These are phyloP conservation scores for Vairimorpha apis DNA, from an alignment of 371 early-diverging fungal genomes.

Conservation along the genomic window DNA sequence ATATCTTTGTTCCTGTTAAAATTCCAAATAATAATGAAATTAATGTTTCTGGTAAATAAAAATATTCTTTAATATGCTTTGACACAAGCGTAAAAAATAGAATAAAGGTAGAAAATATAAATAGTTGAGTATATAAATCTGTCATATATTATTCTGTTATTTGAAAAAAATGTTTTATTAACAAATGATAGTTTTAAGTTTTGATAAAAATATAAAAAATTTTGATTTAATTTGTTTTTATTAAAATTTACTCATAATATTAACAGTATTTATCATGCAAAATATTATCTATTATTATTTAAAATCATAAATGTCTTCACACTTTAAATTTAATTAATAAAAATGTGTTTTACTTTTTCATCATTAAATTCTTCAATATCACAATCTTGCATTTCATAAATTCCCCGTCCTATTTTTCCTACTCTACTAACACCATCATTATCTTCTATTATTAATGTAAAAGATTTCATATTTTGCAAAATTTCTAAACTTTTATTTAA, in stretches of 20 bases:
- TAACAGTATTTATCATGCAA: too few relatives aligned
- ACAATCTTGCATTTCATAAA: conserved; percentile 28
- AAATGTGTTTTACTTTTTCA: conserved; percentile 29
- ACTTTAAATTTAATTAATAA: background rate
- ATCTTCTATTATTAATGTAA: conserved; percentile 50
- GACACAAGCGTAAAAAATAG: conserved; percentile 76
- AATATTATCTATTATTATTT: too few relatives aligned
- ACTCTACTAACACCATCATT: conserved; percentile 42
- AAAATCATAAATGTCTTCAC: too few relatives aligned
- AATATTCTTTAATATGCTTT: conserved; percentile 75
- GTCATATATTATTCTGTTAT: too few relatives aligned
- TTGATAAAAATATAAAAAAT: too few relatives aligned
- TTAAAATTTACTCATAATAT: too few relatives aligned
- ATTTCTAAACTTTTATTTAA: conserved; percentile 15
- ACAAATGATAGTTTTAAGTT: too few relatives aligned
- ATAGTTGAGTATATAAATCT: conserved; percentile 32
- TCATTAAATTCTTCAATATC: conserved; percentile 42
- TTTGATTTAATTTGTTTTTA: too few relatives aligned
- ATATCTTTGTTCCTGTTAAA: conserved; percentile 67
- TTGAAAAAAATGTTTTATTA: too few relatives aligned
- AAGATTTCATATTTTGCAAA: conserved; percentile 4
- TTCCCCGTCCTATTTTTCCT: conserved; percentile 23
- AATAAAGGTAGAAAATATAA: conserved; percentile 66
- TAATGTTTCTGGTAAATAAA: conserved; percentile 79
- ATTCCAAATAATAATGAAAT: conserved; percentile 79